Evolutionary conservation across 768 basidiomycete genomes (phyloP).

Genomic region (Serendipita indica): DNA sequence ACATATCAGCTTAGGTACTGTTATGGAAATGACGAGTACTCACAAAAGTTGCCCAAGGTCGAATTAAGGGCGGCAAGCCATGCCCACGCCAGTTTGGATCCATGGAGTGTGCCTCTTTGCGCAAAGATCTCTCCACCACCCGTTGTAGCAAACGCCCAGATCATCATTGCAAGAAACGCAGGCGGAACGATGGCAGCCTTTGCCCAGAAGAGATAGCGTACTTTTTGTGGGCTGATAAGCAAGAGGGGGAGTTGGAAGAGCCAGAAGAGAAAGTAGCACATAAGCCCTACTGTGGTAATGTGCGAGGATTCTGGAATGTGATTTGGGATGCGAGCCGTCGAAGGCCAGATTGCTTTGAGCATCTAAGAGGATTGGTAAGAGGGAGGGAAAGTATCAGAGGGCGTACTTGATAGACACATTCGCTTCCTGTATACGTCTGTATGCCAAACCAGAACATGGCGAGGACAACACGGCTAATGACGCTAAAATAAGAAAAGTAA

Average conservation of each 20-base stretch:
- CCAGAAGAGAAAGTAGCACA: conserved; percentile 70
- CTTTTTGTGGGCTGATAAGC: conserved; percentile 60
- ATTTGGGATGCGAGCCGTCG: conserved; percentile 48
- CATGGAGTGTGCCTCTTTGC: conserved; percentile 36
- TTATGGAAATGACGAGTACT: neutral
- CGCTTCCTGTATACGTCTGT: conserved; percentile 25
- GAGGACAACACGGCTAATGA: conserved; percentile 59
- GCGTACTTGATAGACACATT: conserved; percentile 11
- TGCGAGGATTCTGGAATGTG: conserved; percentile 38
- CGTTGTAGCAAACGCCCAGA: conserved; percentile 63
- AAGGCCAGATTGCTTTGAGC: conserved; percentile 76
- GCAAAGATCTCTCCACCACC: conserved; percentile 40
- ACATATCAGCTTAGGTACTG: conserved; percentile 17
- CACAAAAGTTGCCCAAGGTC: conserved; percentile 49
- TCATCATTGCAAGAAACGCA: conserved; percentile 55
- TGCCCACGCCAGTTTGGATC: conserved; percentile 50
- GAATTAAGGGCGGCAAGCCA: conserved; percentile 69
- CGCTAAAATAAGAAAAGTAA: conserved; percentile 78
- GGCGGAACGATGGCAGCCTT: conserved; percentile 52
- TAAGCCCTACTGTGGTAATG: conserved; percentile 49
- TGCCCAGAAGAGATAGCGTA: conserved; percentile 58
- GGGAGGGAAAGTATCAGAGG: conserved; percentile 11
- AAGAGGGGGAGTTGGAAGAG: conserved; percentile 61
- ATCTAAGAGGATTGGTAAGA: conserved; percentile 25
- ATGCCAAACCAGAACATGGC: conserved; percentile 75